These are phyloP conservation scores for Fusarium sp. DNA, from an alignment of 2,329 filamentous ascomycete species.

Conservation along the genomic window DNA sequence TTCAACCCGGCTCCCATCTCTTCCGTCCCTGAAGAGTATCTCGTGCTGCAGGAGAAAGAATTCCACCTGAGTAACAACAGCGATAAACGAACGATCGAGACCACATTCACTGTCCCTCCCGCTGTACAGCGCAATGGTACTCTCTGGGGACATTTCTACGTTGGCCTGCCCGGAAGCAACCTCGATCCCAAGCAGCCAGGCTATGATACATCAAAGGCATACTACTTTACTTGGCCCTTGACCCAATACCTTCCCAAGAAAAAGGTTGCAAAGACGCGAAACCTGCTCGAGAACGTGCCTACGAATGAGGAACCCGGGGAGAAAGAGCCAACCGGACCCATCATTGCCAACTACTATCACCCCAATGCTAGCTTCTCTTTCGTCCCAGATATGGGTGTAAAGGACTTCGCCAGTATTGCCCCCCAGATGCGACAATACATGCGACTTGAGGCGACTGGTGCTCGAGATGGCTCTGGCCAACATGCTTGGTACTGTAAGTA, in stretches of 20 bases:
- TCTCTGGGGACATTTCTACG: conserved; percentile 93
- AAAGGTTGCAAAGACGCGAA: conserved; percentile 87
- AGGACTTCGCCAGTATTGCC: conserved; percentile 73
- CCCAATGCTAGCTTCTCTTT: conserved; percentile 92
- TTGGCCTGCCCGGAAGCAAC: conserved; percentile 78
- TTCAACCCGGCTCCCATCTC: conserved; percentile 75
- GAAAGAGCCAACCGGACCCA: conserved; percentile 69
- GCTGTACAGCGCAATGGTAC: conserved; percentile 92
- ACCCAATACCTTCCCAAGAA: conserved; percentile 94
- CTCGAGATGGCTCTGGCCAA: conserved; percentile 83
- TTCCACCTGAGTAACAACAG: conserved; percentile 84
- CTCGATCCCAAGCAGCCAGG: conserved; percentile 78
- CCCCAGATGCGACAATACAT: conserved; percentile 82
- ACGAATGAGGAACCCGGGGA: conserved; percentile 58
- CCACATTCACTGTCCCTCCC: conserved; percentile 79
- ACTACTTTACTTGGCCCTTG: conserved; percentile 85
- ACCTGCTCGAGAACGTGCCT: conserved; percentile 72
- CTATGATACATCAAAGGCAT: conserved; percentile 81
- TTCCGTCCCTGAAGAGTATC: conserved; percentile 70
- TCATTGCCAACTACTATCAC: conserved; percentile 89
- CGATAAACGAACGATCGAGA: conserved; percentile 81
- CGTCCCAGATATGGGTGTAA: conserved; percentile 80
- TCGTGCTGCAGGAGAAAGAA: conserved; percentile 82
- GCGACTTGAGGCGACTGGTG: conserved; percentile 80
- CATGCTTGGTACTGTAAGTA: conserved; percentile 85